Conservation (phyloP, 495 filamentous ascomycete species). For the Tuber brumale region DNA sequence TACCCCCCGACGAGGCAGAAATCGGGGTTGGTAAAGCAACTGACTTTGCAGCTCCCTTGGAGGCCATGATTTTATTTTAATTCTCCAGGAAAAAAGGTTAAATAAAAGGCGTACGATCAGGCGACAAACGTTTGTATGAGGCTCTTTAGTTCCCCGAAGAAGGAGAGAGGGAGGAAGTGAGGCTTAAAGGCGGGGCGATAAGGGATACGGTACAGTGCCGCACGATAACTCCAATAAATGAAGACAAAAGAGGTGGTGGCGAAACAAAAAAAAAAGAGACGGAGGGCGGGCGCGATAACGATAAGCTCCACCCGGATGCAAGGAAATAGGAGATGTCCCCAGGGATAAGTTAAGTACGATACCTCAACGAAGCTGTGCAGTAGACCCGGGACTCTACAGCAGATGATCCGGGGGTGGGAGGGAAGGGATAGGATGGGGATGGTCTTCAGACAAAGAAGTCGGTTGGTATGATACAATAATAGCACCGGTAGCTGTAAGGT, state of each 20-base stretch:
- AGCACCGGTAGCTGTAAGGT: neutral
- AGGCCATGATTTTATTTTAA: constrained; percentile 19
- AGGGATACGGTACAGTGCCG: neutral
- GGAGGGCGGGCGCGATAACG: constrained; percentile 19
- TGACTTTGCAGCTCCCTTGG: constrained; percentile 18
- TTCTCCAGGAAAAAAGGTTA: neutral
- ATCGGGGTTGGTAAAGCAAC: constrained; percentile 34
- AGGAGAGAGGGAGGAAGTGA: constrained; percentile 11
- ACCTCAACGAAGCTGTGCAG: neutral
- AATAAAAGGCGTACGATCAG: neutral
- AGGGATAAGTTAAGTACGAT: neutral
- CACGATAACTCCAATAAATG: neutral
- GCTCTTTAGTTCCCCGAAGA: constrained; percentile 2
- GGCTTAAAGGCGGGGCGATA: neutral
- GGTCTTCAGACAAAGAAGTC: neutral
- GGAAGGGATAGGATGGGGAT: neutral
- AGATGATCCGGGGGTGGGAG: neutral
- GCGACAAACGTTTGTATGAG: neutral
- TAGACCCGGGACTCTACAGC: neutral
- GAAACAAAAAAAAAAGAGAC: constrained; percentile 8
- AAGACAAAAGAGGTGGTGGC: neutral
- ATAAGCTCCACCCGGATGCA: constrained; percentile 22
- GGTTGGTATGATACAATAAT: neutral
- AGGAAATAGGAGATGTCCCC: constrained; percentile 11
- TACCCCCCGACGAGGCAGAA: constrained; percentile 17